A percentile compares a stretch with the other conserved stretches of the same genome.
Conservation (phyloP, 768 basidiomycete species). For the Nidularia sp. region DNA sequence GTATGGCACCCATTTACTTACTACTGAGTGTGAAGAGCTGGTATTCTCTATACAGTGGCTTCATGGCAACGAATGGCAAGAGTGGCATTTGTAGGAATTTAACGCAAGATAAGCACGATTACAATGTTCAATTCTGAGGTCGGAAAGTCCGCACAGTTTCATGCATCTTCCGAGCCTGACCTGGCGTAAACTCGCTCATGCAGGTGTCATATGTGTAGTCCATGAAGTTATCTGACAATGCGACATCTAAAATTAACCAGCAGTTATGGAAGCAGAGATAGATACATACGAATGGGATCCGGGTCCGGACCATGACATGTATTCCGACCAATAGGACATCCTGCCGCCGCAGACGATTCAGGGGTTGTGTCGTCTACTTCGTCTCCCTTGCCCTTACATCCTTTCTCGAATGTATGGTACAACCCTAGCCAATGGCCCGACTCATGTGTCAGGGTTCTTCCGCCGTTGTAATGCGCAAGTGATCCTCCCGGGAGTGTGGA, state of each 20-base stretch:
- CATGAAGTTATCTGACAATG: conserved; percentile 36
- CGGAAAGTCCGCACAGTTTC: conserved; percentile 8
- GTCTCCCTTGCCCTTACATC: conserved; percentile 31
- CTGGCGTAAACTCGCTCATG: conserved; percentile 39
- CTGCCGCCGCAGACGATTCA: conserved; percentile 27
- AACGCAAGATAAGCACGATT: no score
- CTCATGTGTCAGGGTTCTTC: conserved; percentile 45
- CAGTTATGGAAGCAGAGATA: neutral
- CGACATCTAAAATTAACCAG: neutral
- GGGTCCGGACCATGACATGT: conserved; percentile 24
- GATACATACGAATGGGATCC: conserved; percentile 37
- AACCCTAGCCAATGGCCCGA: conserved; percentile 47
- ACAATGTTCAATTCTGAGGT: neutral
- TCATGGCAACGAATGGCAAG: no score
- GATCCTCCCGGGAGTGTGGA: conserved; percentile 35
- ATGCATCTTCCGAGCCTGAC: conserved; percentile 35
- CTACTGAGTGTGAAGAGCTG: no score
- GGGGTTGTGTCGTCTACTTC: conserved; percentile 38
- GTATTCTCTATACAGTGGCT: no score
- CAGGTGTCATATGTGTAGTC: conserved; percentile 43
- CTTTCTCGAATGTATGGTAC: conserved; percentile 44
- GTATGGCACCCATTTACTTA: no score
- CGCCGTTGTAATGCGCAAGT: conserved; percentile 35
- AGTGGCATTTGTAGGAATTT: no score
- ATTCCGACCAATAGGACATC: conserved; percentile 28